Conservation (phyloP, 2,329 filamentous ascomycete species). For the Drechslerella dactyloides region DNA sequence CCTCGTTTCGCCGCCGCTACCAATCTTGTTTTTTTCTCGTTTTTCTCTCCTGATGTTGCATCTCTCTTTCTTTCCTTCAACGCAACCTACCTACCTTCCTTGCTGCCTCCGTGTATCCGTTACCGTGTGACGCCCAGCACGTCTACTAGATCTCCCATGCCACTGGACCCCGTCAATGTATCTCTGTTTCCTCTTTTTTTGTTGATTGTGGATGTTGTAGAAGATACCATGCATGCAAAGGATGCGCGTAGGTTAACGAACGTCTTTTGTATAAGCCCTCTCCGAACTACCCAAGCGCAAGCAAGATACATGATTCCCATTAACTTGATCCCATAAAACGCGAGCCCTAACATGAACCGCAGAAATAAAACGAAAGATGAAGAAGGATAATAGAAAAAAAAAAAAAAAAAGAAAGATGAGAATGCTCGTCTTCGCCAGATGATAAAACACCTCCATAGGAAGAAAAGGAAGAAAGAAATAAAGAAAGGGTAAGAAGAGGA, state of each 20-base stretch:
- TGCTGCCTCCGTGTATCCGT: slow-evolving; percentile 3
- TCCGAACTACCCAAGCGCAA: slow-evolving; percentile 40
- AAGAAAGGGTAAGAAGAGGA: slow-evolving; percentile 48
- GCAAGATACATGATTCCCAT: slow-evolving; percentile 50
- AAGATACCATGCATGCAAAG: not conserved
- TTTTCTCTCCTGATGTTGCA: not conserved
- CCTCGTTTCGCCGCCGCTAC: too few species aligned
- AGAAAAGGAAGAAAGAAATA: slow-evolving; percentile 21
- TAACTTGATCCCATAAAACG: slow-evolving; percentile 50
- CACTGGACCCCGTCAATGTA: slow-evolving; percentile 17
- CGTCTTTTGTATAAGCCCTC: slow-evolving; percentile 41
- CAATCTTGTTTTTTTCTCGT: not conserved
- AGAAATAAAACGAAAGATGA: slow-evolving; percentile 11
- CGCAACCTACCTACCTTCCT: too few species aligned
- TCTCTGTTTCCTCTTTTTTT: slow-evolving; percentile 27
- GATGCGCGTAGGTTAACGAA: slow-evolving; percentile 31
- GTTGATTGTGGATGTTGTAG: slow-evolving; percentile 18
- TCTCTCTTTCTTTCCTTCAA: slow-evolving; percentile 3
- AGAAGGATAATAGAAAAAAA: slow-evolving; percentile 24
- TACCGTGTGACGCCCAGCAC: not conserved
- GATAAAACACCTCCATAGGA: slow-evolving; percentile 46
- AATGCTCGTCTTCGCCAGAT: slow-evolving; percentile 49
- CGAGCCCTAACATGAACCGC: slow-evolving; percentile 31
- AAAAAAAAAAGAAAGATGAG: slow-evolving; percentile 26
- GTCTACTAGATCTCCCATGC: not conserved